phyloP scores from a whole-genome alignment of 2,329 filamentous ascomycete species.

The Fusarium illudens region DNA sequence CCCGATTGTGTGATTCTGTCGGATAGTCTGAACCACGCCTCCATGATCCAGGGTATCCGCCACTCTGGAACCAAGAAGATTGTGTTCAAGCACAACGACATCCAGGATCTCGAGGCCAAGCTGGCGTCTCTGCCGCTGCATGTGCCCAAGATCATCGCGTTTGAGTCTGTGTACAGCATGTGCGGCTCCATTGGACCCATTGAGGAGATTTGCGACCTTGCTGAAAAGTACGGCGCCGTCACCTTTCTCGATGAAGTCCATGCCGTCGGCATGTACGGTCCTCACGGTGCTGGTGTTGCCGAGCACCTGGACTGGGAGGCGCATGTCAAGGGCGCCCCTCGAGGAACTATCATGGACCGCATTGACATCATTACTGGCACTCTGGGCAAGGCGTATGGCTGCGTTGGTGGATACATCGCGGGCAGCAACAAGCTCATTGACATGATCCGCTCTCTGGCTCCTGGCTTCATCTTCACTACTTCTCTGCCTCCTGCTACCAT shows the following conservation, averaged over 20 bases:
- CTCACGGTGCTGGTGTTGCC: conserved; percentile 92
- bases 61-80: conserved; percentile 97
- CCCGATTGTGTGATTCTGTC: conserved; percentile 98
- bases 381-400: conserved; percentile 96
- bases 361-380: conserved; percentile 98
- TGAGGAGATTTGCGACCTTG: conserved; percentile 92
- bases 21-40: conserved; percentile 96
- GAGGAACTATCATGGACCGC: conserved; percentile 91
- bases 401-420: conserved; percentile 97
- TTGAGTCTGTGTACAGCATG: conserved; percentile 99
- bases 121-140: conserved; percentile 85
- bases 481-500: conserved; percentile 95
- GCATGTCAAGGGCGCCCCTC: conserved; percentile 76
- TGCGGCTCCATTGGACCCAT: conserved; percentile 97
- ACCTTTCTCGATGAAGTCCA: conserved; percentile 99
- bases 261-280: conserved; percentile 98
- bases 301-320: conserved; percentile 96
- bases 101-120: conserved; percentile 92
- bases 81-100: conserved; percentile 98
- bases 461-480: conserved; percentile 99
- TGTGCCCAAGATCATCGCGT: conserved; percentile 96
- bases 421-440: conserved; percentile 88
- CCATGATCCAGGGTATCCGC: conserved; percentile 99
- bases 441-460: conserved; percentile 90
- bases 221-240: conserved; percentile 96